phyloP scores from a whole-genome alignment of 1,139 yeast species.

The Kluyveromyces marxianus region DNA sequence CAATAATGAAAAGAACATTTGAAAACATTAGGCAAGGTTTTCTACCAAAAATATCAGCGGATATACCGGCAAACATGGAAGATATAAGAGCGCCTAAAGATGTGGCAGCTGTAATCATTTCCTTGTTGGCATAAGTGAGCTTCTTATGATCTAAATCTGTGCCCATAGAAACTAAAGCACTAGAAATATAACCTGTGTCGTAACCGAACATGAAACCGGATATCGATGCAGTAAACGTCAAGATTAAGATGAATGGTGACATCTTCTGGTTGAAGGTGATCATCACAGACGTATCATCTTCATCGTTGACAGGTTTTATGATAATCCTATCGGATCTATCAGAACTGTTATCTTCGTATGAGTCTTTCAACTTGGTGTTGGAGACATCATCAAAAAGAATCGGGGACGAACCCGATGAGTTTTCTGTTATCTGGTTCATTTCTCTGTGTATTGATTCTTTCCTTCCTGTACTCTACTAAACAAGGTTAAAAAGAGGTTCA shows the following conservation, averaged over 20 bases:
- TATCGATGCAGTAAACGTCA: constrained; percentile 76
- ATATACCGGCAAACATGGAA: constrained; percentile 65
- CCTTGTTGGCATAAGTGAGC: constrained; percentile 70
- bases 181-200: constrained; percentile 92
- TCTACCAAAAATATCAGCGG: constrained; percentile 78
- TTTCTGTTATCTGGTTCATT: background rate
- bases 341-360: background rate
- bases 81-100: constrained; percentile 86
- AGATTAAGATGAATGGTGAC: constrained; percentile 53
- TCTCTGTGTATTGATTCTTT: background rate
- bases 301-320: constrained; percentile 36
- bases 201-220: constrained; percentile 96
- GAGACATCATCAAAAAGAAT: constrained; percentile 3
- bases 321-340: constrained; percentile 16
- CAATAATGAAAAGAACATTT: constrained; percentile 69
- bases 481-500: too few species aligned
- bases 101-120: constrained; percentile 89
- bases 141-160: constrained; percentile 51
- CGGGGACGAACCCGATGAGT: background rate
- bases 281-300: constrained; percentile 36
- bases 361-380: constrained; percentile 1
- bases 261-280: constrained; percentile 43
- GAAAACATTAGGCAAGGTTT: constrained; percentile 74
- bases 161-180: constrained; percentile 81
- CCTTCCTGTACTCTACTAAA: too few species aligned